Conservation (phyloP, 306 rosid species). For the Quercus dentata region DNA sequence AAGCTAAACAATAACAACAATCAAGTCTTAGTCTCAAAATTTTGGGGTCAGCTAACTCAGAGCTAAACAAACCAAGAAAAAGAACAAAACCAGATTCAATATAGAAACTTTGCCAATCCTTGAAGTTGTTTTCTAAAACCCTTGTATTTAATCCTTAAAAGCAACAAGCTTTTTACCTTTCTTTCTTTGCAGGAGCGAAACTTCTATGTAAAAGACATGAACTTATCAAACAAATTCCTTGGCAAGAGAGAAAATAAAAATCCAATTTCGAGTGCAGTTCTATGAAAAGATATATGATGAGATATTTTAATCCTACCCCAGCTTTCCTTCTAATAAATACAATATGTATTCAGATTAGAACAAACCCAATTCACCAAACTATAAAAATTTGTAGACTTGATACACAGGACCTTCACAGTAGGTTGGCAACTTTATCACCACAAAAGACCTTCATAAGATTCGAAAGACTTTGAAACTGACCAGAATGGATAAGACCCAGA, state of each 20-base stretch:
- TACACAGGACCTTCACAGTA: background rate
- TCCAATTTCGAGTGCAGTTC: background rate
- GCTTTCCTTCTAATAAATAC: background rate
- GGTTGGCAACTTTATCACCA: conserved; percentile 13
- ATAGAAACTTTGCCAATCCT: conserved; percentile 18
- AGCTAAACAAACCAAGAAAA: conserved; percentile 17
- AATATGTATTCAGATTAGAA: background rate
- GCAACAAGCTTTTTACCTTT: background rate
- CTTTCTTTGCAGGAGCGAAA: background rate
- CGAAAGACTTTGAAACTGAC: conserved; percentile 8
- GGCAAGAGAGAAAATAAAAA: background rate
- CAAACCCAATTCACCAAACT: conserved; percentile 15
- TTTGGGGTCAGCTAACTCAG: background rate
- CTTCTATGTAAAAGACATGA: background rate
- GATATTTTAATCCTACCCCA: background rate
- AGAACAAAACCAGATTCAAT: conserved; percentile 28
- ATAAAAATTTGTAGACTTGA: background rate
- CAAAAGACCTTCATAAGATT: background rate
- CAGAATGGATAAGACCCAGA: conserved; percentile 31
- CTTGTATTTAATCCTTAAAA: background rate
- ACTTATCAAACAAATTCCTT: conserved; percentile 7
- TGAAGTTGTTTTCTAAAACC: background rate
- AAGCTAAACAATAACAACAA: conserved; percentile 19
- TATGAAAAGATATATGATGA: background rate
- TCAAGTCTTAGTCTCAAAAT: conserved; percentile 10